These are phyloP conservation scores for Strigomonas galati DNA, from an alignment of 208 protist genomes.

Conservation along the genomic window DNA sequence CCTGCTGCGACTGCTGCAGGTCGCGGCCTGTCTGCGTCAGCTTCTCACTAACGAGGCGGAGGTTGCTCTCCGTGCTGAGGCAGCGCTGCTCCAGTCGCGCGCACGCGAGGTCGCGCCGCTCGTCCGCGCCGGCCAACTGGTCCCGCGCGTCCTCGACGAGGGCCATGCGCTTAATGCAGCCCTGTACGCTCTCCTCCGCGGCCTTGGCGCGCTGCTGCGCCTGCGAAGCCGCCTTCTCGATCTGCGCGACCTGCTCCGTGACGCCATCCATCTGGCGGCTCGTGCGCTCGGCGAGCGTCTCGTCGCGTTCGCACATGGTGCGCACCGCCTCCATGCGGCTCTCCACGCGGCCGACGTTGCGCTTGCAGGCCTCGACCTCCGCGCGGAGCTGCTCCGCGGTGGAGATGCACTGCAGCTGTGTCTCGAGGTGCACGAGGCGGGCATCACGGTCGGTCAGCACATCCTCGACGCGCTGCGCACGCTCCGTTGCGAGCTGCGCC, in stretches of 20 bases:
- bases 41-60: constrained; percentile 37
- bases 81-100: constrained; percentile 40
- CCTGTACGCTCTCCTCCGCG: constrained; percentile 16
- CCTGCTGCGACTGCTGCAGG: constrained; percentile 28
- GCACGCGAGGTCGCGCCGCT: constrained; percentile 19
- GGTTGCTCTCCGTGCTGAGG: constrained; percentile 26
- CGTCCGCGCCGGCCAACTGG: constrained; percentile 9
- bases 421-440: constrained; percentile 52
- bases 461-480: constrained; percentile 54
- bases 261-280: constrained; percentile 22
- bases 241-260: constrained; percentile 25
- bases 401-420: constrained; percentile 42
- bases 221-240: constrained; percentile 26
- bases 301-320: constrained; percentile 42
- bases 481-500: constrained; percentile 34
- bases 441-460: constrained; percentile 56
- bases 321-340: constrained; percentile 52
- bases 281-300: constrained; percentile 38
- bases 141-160: constrained; percentile 22
- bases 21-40: constrained; percentile 30
- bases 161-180: constrained; percentile 6
- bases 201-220: constrained; percentile 27
- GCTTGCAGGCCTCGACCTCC: constrained; percentile 65
- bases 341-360: constrained; percentile 47
- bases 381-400: constrained; percentile 56